phyloP scores from a whole-genome alignment of 148 eudicot genomes.

The Vaccinium vitisidaea region DNA sequence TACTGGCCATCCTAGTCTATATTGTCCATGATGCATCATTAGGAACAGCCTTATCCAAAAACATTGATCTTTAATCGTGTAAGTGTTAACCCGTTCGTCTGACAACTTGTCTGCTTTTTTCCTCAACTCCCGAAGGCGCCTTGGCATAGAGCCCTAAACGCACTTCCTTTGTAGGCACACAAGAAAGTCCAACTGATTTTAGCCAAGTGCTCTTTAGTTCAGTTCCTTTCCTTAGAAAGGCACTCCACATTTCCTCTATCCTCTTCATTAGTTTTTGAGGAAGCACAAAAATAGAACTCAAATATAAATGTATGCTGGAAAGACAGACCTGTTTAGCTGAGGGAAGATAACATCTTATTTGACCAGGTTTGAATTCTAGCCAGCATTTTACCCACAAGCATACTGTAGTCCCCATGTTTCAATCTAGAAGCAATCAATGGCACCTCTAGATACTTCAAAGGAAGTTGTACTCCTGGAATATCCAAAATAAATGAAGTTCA shows the following conservation, averaged over 20 bases:
- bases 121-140: too few relatives aligned
- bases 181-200: too few relatives aligned
- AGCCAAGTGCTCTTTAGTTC: too few relatives aligned
- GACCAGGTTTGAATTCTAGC: neutral
- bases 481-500: neutral
- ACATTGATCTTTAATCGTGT: too few relatives aligned
- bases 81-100: too few relatives aligned
- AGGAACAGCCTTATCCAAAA: too few relatives aligned
- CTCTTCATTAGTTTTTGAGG: neutral
- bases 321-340: neutral
- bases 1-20: too few relatives aligned
- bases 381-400: neutral
- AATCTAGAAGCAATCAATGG: neutral
- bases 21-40: too few relatives aligned
- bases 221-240: too few relatives aligned
- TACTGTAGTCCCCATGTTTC: neutral
- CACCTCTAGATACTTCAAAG: neutral
- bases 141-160: too few relatives aligned
- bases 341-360: neutral
- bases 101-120: too few relatives aligned
- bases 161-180: too few relatives aligned
- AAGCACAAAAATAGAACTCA: neutral
- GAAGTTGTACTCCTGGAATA: neutral
- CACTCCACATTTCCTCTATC: neutral
- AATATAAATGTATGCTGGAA: neutral